Base-by-base conservation (phyloP, 345 rosid species). In the Linum lewisii region DNA sequence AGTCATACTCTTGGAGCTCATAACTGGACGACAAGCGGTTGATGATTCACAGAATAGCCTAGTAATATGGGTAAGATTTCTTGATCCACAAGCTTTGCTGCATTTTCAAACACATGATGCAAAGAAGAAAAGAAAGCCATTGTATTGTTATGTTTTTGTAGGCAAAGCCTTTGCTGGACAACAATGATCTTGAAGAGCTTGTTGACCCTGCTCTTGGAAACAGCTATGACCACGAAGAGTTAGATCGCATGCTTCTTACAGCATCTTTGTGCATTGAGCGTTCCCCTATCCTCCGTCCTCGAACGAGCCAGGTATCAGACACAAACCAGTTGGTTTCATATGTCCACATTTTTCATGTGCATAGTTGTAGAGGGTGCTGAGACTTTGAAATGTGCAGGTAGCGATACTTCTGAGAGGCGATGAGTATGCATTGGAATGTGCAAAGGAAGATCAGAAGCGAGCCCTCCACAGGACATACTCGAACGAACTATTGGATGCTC, bases 1-100 rank as follows among this genome's bases (percentile, higher is more conserved):
- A 42, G 96, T 92, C 63, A 76, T 92, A 18, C 90, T 92, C 63
- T 69, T 92, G 74, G 98, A 92, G 80, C 82, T 92, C 61, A 80
- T 92, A 66, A 80, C 95, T 0, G 96, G 96, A 24, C 86, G 83
- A 47, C 82, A 60, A 64, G 96, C 96, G 56, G 54, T 92, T 67
- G 84, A 88, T 69, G 77, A 80, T 54, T 77, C 64, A 58, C 85
- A 83, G 34, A 81, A 76, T 61, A 92, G 93, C 63, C 67, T 92
- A 58, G 96, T 88, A 51, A 51, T 83, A 61, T 86, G 98, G 96
- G 98, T 88, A 78, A 53, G 25, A 52, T 32, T 49, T 21, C 29
- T 61, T 51, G 38, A 6, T n/a, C 25, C 7, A 54, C 44, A 65
- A 29, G 24, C 60, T 61, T 26, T 5, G 21, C 60, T 25, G 24